Percentiles rank a stretch among this genome's conserved stretches.
These are phyloP conservation scores for Articulospora tetracladia DNA, from an alignment of 495 filamentous ascomycete genomes.

Conservation along the genomic window DNA sequence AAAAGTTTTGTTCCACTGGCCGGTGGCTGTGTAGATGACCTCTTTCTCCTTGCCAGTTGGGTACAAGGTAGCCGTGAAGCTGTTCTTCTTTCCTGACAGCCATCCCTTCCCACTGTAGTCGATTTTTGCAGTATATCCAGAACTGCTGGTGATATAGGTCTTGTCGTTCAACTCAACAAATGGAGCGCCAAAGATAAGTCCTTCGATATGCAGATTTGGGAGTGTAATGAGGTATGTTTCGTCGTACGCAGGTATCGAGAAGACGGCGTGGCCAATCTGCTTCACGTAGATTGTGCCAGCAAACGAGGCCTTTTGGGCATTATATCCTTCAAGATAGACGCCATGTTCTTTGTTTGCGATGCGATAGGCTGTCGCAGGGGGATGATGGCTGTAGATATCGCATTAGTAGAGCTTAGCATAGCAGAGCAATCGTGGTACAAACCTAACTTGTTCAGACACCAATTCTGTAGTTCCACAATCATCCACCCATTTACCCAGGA, in stretches of 20 bases:
- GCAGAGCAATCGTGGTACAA: slow-evolving; percentile 10
- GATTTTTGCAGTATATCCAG: slow-evolving; percentile 85
- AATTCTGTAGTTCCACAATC: slow-evolving; percentile 64
- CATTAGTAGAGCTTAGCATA: slow-evolving; percentile 40
- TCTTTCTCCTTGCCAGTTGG: slow-evolving; percentile 78
- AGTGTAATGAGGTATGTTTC: slow-evolving; percentile 91
- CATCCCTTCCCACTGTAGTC: slow-evolving; percentile 94
- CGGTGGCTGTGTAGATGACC: slow-evolving; percentile 81
- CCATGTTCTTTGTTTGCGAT: slow-evolving; percentile 85
- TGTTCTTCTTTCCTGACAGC: slow-evolving; percentile 96
- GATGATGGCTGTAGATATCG: slow-evolving; percentile 91
- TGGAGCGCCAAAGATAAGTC: slow-evolving; percentile 86
- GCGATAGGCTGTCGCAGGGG: slow-evolving; percentile 90
- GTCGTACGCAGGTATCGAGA: slow-evolving; percentile 62
- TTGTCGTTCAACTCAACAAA: slow-evolving; percentile 88
- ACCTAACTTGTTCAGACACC: slow-evolving; percentile 80
- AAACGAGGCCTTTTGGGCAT: slow-evolving; percentile 95
- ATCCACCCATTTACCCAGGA: slow-evolving; percentile 67
- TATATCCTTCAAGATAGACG: slow-evolving; percentile 91
- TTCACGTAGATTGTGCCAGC: slow-evolving; percentile 92
- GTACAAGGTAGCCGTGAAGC: slow-evolving; percentile 75
- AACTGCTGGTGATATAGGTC: slow-evolving; percentile 81
- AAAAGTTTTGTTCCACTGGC: slow-evolving; percentile 90
- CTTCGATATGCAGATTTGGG: slow-evolving; percentile 90
- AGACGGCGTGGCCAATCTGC: slow-evolving; percentile 91